Conservation (phyloP, 129 eudicot species). For the Sambucus nigra region DNA sequence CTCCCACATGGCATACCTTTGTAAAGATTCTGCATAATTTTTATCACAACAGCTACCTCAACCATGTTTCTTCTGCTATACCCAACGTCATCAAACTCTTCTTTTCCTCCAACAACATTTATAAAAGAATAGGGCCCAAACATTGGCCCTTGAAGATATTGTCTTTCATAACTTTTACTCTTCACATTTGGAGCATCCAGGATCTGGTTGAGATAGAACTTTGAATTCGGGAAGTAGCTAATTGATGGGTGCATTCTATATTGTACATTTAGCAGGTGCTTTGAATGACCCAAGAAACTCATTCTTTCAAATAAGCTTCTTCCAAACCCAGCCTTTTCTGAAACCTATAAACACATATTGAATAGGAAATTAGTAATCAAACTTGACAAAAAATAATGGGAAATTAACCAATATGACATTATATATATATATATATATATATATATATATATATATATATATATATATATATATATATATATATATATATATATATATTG, state of each 20-base stretch:
- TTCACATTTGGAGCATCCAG: constrained; percentile 31
- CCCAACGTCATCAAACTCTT: constrained; percentile 44
- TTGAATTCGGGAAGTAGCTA: constrained; percentile 36
- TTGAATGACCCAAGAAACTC: constrained; percentile 34
- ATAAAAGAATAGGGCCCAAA: constrained; percentile 49
- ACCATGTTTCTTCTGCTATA: constrained; percentile 53
- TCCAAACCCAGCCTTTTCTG: constrained; percentile 32
- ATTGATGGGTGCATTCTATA: constrained; percentile 53
- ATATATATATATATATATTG: too few species aligned
- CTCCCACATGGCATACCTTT: constrained; percentile 31
- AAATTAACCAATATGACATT: too few species aligned
- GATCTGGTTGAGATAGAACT: constrained; percentile 28
- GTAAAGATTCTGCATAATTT: constrained; percentile 43
- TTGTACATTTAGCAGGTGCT: constrained; percentile 35
- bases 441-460: too few species aligned
- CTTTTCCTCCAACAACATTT: constrained; percentile 45
- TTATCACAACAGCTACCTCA: constrained; percentile 48
- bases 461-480: too few species aligned
- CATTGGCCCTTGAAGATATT: constrained; percentile 37
- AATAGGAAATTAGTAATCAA: neutral
- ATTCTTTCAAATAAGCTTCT: constrained; percentile 42
- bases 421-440: too few species aligned
- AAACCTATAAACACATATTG: constrained; percentile 18
- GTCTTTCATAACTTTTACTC: constrained; percentile 17
- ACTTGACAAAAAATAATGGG: neutral